Percentiles rank a stretch among this genome's conserved stretches.
These are phyloP conservation scores for Aspergillus vadensis DNA, from an alignment of 2,329 filamentous ascomycete species.

Conservation along the genomic window DNA sequence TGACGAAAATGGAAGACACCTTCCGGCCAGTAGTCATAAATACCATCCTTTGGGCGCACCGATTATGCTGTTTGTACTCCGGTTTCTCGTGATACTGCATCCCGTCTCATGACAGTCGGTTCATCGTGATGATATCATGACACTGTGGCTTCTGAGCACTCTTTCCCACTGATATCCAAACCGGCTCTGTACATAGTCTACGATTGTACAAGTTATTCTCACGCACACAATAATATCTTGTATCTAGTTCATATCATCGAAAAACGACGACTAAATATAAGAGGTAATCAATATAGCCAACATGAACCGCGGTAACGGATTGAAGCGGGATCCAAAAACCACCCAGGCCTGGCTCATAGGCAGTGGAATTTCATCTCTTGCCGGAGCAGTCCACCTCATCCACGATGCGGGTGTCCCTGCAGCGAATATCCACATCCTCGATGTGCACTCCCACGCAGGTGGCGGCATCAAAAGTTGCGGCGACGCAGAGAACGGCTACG, in stretches of 20 bases:
- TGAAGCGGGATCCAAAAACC: constrained; percentile 15
- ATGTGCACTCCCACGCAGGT: constrained; percentile 33
- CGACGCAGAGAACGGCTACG: constrained; percentile 35
- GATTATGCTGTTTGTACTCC: neutral
- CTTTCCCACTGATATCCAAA: too few species aligned
- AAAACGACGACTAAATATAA: too few species aligned
- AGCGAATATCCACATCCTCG: constrained; percentile 38
- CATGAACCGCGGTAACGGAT: neutral
- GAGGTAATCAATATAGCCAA: too few species aligned
- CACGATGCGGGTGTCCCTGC: constrained; percentile 37
- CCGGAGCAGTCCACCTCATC: constrained; percentile 41
- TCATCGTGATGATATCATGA: neutral
- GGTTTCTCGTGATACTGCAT: neutral
- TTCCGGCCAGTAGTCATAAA: neutral
- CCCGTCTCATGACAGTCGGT: neutral
- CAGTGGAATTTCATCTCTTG: constrained; percentile 39
- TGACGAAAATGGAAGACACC: too few species aligned
- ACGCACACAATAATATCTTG: too few species aligned
- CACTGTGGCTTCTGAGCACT: neutral
- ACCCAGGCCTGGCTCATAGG: constrained; percentile 40
- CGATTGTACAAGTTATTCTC: too few species aligned
- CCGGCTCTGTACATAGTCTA: too few species aligned
- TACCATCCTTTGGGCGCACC: neutral
- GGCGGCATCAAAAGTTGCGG: constrained; percentile 35
- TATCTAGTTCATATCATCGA: neutral